Evolutionary conservation across 2,329 filamentous ascomycete genomes (phyloP), one percentile per base, ranked within the genome.

Genomic region (Colletotrichum kahawae): DNA sequence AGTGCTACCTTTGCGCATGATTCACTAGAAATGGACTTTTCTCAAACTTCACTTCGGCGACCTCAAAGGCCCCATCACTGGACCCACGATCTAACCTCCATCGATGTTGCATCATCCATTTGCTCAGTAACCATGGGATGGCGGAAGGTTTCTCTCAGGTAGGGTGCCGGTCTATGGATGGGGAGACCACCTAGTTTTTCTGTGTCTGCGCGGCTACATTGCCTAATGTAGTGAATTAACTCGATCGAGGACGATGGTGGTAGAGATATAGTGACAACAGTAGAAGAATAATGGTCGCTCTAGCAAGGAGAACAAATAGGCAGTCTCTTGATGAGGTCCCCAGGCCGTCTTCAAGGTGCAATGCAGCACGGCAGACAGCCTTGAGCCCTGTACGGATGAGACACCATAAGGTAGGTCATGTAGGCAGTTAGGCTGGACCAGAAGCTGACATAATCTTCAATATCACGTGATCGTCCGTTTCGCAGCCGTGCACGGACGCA

Each of bases 391-490:
- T 13, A 34, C 33, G 31, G 9, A 33, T 33, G 9, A 10, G 31
- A 10, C 31, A 33, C 16, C 8, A 18, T 5, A 21, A 48, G n/a
- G 21, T n/a, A 51, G 13, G n/a, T 1, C 13, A 51, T n/a, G 43
- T 7, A 21, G n/a, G 43, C n/a, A 5, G 43, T 12, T 5, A 51
- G 43, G n/a, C 43, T 4, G 43, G n/a, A 21, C 5, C 38, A 9
- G 38, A 5, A 51, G n/a, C 43, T 51, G 43, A 51, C 43, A 76
- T 82, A 82, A 83, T 54, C 62, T 14, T 21, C 9, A 0, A n/a
- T 12, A 12, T 34, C 84, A 85, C 84, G 83, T 85, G 83, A 85
- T 76, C 31, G n/a, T 70, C 16, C 43, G 51, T 56, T 38, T 43
- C 64, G 54, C 18, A 43, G 54, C 31, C n/a, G 67, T 74, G 66